Conservation (phyloP, 2,329 filamentous ascomycete genomes). For the Lasiodiplodia citricola region DNA sequence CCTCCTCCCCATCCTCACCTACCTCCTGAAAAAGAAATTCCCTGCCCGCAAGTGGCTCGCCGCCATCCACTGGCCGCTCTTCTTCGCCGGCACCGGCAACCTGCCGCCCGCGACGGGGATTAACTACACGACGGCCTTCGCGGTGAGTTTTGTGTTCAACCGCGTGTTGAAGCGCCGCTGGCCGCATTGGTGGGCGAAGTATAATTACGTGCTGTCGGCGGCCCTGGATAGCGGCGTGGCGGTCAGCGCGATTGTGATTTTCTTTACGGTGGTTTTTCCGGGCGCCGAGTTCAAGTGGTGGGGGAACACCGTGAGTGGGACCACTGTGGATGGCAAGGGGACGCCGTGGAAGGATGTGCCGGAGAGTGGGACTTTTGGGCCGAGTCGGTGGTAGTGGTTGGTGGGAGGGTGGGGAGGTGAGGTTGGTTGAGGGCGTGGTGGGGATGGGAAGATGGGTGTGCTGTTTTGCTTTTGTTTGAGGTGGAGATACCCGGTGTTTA, state of each 20-base stretch:
- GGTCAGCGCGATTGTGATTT: conserved; percentile 39
- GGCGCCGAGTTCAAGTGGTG: conserved; percentile 41
- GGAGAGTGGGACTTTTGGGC: conserved; percentile 38
- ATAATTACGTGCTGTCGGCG: conserved; percentile 34
- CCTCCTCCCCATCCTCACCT: conserved; percentile 58
- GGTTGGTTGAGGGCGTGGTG: not conserved
- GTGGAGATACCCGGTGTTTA: not conserved
- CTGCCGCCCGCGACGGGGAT: conserved; percentile 56
- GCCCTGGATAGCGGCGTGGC: conserved; percentile 44
- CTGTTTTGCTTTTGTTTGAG: not conserved
- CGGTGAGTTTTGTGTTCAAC: conserved; percentile 10
- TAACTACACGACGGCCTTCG: conserved; percentile 22
- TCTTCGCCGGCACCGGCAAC: conserved; percentile 64
- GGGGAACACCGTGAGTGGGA: conserved; percentile 43
- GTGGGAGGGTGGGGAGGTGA: not conserved
- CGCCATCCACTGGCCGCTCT: conserved; percentile 62
- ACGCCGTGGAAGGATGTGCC: conserved; percentile 42
- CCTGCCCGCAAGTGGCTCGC: conserved; percentile 51
- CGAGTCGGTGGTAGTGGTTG: conserved; percentile 2
- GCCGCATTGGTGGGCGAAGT: conserved; percentile 17
- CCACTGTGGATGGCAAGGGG: conserved; percentile 43
- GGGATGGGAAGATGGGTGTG: not conserved
- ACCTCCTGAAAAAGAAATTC: conserved; percentile 56
- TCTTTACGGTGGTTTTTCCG: conserved; percentile 42
- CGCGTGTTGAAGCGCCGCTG: not conserved